A percentile compares a stretch with the other conserved stretches of the same genome.
These are phyloP conservation scores for Grosmannia clavigera DNA, from an alignment of 2,329 filamentous ascomycete genomes.

Conservation along the genomic window DNA sequence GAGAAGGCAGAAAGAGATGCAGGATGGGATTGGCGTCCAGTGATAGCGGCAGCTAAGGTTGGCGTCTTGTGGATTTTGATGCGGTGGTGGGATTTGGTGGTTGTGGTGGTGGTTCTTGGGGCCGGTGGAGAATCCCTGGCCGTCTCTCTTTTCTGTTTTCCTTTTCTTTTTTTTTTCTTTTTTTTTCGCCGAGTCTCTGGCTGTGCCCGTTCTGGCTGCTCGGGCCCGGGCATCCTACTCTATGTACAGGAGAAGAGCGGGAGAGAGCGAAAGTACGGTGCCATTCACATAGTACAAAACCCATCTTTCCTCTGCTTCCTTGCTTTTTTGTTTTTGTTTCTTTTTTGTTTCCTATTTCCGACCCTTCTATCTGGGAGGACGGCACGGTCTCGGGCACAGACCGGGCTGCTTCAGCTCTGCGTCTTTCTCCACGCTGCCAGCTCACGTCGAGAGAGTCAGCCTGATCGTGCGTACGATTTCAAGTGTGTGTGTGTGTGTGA, in stretches of 20 bases:
- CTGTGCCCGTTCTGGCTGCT: neutral
- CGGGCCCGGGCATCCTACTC: no score
- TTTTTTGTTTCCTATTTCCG: neutral
- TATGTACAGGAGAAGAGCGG: no score
- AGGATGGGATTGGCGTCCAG: slow-evolving; percentile 2
- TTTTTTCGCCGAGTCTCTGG: neutral
- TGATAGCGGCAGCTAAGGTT: slow-evolving; percentile 1
- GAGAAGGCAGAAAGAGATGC: neutral
- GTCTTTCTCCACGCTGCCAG: neutral
- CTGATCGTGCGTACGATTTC: no score
- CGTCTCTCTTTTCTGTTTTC: neutral
- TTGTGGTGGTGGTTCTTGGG: no score
- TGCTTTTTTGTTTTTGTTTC: neutral
- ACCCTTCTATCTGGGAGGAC: neutral
- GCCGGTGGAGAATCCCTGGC: neutral
- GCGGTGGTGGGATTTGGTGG: neutral
- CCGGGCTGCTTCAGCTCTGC: neutral
- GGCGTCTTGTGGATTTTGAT: neutral
- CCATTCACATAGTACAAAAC: no score
- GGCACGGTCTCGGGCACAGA: no score
- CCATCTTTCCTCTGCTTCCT: no score
- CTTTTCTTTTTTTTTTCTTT: neutral
- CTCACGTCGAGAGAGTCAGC: no score
- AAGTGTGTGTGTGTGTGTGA: no score
- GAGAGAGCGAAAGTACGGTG: no score